phyloP scores from a whole-genome alignment of 371 early-diverging fungal species.

The Dinochytrium kinnereticum region DNA sequence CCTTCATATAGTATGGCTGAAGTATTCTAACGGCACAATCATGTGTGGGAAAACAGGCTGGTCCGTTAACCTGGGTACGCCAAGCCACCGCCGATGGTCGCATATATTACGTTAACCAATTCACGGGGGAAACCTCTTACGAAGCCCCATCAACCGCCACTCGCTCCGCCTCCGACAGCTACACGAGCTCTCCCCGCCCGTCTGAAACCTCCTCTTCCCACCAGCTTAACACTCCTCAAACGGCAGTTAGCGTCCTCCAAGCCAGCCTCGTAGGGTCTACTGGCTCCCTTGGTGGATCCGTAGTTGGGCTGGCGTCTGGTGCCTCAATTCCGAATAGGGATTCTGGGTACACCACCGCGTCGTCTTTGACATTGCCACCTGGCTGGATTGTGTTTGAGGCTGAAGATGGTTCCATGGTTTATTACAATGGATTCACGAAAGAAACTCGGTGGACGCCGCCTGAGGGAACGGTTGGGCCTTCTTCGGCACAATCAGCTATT shows the following conservation, averaged over 20 bases:
- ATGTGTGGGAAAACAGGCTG: neutral
- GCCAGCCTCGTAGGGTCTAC: neutral
- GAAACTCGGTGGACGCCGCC: constrained; percentile 46
- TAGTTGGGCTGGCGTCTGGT: neutral
- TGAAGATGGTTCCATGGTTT: constrained; percentile 44
- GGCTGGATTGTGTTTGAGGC: constrained; percentile 45
- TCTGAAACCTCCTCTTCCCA: constrained; percentile 18
- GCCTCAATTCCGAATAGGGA: constrained; percentile 7
- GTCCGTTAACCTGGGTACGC: constrained; percentile 31
- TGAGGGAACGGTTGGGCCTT: constrained; percentile 5
- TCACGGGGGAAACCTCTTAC: constrained; percentile 38
- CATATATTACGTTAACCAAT: constrained; percentile 36
- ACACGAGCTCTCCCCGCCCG: constrained; percentile 3
- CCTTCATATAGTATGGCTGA: neutral
- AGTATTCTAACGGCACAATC: too few species aligned
- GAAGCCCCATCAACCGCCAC: constrained; percentile 19
- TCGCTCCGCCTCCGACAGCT: constrained; percentile 10
- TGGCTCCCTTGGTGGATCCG: neutral
- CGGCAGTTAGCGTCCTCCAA: neutral
- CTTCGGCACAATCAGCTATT: constrained; percentile 13
- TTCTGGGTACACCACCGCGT: constrained; percentile 13
- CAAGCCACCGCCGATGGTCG: constrained; percentile 38
- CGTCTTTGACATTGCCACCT: constrained; percentile 29
- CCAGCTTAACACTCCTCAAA: neutral
- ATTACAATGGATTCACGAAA: constrained; percentile 38